These are phyloP conservation scores for Quambalaria eucalypti DNA, from an alignment of 1,284 basidiomycete genomes.

Conservation along the genomic window DNA sequence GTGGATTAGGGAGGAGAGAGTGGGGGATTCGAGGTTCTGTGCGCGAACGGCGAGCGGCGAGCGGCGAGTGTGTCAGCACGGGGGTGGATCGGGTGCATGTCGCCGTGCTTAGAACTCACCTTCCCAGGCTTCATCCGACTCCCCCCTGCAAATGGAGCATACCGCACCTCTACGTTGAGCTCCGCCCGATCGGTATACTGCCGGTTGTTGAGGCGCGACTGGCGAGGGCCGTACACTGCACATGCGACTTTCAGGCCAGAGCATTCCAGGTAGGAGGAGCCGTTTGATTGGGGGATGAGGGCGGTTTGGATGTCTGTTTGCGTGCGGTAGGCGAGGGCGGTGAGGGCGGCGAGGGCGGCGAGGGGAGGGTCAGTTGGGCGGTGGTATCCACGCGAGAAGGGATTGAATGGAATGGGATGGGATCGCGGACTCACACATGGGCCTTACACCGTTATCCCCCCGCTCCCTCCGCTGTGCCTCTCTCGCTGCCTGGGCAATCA, in stretches of 20 bases:
- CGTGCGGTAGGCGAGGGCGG: no score
- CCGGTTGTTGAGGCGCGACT: slow-evolving; percentile 46
- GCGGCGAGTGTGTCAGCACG: not conserved
- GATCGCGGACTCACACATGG: not conserved
- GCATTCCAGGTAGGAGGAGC: slow-evolving; percentile 88
- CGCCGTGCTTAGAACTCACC: slow-evolving; percentile 51
- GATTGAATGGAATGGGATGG: not conserved
- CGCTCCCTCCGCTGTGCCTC: not conserved
- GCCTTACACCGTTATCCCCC: not conserved
- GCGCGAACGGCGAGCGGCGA: not conserved
- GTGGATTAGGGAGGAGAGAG: slow-evolving; percentile 70
- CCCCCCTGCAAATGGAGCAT: slow-evolving; percentile 79
- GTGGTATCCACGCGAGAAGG: not conserved
- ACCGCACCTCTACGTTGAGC: slow-evolving; percentile 91
- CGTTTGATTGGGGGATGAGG: slow-evolving; percentile 67
- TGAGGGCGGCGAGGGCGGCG: not conserved
- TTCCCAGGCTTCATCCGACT: slow-evolving; percentile 71
- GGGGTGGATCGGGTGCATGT: not conserved
- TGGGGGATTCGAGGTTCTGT: slow-evolving; percentile 85
- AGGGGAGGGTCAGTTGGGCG: not conserved
- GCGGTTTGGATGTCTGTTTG: not conserved
- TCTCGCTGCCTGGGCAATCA: not conserved
- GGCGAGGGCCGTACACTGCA: slow-evolving; percentile 92
- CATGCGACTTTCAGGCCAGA: slow-evolving; percentile 83
- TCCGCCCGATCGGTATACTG: slow-evolving; percentile 72